These are phyloP conservation scores for Umbilicus rupestris DNA, from an alignment of 164 flowering plant genomes.

Conservation along the genomic window DNA sequence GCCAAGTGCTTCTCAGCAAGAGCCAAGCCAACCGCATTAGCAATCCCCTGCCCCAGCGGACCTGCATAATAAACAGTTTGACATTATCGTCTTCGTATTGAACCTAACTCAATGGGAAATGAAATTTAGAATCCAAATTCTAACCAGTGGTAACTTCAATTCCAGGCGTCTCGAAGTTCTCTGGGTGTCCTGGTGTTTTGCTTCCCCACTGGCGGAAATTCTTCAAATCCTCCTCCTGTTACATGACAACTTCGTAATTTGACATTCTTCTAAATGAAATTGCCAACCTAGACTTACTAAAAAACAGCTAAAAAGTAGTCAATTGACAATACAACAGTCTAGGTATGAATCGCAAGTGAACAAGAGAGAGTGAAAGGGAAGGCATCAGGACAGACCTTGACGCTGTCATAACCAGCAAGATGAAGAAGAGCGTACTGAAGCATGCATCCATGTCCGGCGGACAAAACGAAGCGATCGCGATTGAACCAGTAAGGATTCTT, in stretches of 20 bases:
- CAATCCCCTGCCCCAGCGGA: slow-evolving; percentile 97
- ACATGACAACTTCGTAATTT: neutral
- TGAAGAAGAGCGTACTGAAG: slow-evolving; percentile 93
- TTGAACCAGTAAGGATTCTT: slow-evolving; percentile 97
- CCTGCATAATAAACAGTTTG: slow-evolving; percentile 27
- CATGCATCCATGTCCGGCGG: slow-evolving; percentile 99
- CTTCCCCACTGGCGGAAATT: slow-evolving; percentile 97
- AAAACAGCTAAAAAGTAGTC: neutral
- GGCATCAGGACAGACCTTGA: slow-evolving; percentile 43
- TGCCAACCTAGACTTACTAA: no score
- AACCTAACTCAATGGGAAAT: neutral
- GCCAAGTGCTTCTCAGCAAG: slow-evolving; percentile 98
- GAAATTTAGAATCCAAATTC: slow-evolving; percentile 6
- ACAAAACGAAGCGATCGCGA: slow-evolving; percentile 85
- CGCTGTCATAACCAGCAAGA: slow-evolving; percentile 91
- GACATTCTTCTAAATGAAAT: neutral
- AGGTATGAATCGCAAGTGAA: no score
- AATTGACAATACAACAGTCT: no score
- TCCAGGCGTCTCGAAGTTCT: slow-evolving; percentile 97
- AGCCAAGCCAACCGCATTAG: slow-evolving; percentile 96
- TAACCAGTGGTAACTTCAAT: slow-evolving; percentile 98
- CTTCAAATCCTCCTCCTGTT: slow-evolving; percentile 87
- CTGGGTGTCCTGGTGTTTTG: slow-evolving; percentile 96
- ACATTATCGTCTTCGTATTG: neutral
- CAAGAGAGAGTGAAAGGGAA: neutral